Evolutionary conservation across 441 rosid species (phyloP).

Genomic region (Manihot esculenta): DNA sequence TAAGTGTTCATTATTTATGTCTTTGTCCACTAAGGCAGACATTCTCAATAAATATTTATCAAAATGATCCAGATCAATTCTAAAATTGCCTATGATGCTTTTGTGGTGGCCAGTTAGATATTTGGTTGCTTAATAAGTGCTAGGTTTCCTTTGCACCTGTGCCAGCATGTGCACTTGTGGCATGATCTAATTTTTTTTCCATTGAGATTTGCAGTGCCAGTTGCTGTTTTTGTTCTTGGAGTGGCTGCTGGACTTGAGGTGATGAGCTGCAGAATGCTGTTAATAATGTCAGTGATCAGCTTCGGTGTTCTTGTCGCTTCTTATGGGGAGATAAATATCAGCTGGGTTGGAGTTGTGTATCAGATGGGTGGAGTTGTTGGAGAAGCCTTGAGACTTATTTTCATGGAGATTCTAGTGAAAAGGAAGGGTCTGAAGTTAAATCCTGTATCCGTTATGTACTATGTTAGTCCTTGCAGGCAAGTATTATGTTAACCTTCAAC

Average conservation of each 20-base stretch:
- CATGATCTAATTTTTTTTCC: constrained; percentile 25
- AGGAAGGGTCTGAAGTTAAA: constrained; percentile 90
- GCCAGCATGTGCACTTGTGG: background rate
- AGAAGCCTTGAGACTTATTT: constrained; percentile 88
- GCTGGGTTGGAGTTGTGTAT: constrained; percentile 91
- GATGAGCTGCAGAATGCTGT: constrained; percentile 91
- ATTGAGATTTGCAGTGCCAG: constrained; percentile 81
- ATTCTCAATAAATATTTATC: background rate
- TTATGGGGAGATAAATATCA: constrained; percentile 81
- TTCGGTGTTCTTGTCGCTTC: constrained; percentile 95
- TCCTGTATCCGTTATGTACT: constrained; percentile 88
- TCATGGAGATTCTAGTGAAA: constrained; percentile 93
- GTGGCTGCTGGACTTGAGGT: constrained; percentile 91
- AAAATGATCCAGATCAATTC: constrained; percentile 3
- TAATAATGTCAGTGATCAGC: constrained; percentile 92
- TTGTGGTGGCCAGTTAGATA: background rate
- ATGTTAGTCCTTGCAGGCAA: constrained; percentile 97
- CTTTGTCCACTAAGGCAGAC: background rate
- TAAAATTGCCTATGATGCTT: background rate
- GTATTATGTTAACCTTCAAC: constrained; percentile 23
- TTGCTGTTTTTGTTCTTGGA: constrained; percentile 91
- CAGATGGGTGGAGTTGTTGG: constrained; percentile 99
- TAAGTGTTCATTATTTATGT: constrained; percentile 35
- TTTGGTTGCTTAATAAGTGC: background rate
- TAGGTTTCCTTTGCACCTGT: background rate